Conservation (phyloP, 2,329 filamentous ascomycete genomes). For the Arthrinium puccinioides region DNA sequence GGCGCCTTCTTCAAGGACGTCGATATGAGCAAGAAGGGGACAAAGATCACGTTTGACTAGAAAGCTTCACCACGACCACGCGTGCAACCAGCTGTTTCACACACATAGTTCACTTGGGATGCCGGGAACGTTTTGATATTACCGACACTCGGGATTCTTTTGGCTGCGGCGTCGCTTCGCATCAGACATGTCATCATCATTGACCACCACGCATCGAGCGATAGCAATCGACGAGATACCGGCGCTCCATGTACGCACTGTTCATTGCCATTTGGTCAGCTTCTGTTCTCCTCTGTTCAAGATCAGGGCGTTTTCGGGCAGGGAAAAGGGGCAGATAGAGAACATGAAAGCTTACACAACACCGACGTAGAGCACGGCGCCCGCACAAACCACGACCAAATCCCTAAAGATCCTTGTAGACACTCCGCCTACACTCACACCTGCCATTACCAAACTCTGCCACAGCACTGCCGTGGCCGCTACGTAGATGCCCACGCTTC, state of each 20-base stretch:
- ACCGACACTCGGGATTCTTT: too few species aligned
- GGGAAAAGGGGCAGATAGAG: neutral
- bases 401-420: constrained; percentile 26
- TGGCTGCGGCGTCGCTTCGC: too few species aligned
- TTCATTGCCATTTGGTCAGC: constrained; percentile 18
- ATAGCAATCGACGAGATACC: constrained; percentile 45
- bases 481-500: constrained; percentile 31
- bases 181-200: too few species aligned
- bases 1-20: constrained; percentile 94
- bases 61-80: too few species aligned
- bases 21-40: constrained; percentile 73
- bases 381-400: constrained; percentile 39
- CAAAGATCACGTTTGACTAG: constrained; percentile 83
- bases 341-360: constrained; percentile 49
- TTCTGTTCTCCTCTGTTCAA: constrained; percentile 19
- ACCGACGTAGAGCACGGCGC: constrained; percentile 44
- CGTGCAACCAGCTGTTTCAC: too few species aligned
- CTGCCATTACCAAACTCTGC: constrained; percentile 12
- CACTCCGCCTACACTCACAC: constrained; percentile 16
- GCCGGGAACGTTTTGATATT: neutral
- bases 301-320: constrained; percentile 1
- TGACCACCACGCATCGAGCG: constrained; percentile 30
- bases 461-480: constrained; percentile 36
- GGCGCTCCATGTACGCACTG: constrained; percentile 47
- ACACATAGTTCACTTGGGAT: neutral